Evolutionary conservation across 2,329 filamentous ascomycete genomes (phyloP), one percentile per base, ranked within the genome.

Genomic region (Fusarium temperatum): DNA sequence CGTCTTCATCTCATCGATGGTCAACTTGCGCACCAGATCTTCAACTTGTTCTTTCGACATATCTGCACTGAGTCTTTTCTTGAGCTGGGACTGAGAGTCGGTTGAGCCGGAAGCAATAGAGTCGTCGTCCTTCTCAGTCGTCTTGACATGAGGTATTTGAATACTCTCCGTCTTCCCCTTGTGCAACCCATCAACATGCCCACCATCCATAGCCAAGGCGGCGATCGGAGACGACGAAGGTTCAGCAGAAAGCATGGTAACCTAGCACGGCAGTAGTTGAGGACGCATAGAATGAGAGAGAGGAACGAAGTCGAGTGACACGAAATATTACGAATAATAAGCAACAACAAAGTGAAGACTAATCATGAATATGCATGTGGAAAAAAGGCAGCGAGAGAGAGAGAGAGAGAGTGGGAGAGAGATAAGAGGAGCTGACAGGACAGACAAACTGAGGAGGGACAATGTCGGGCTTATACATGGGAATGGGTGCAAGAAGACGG

Each of bases 21-120:
- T 78, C 50, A 77, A 38, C 63, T 70, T 71, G 18, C 58, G 64
- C 17, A 79, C 70, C 57, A 79, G 26, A 32, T 74, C 76, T 28
- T 79, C 77, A 39, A 79, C 69, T 22, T 77, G 66, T 50, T 78
- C 66, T 62, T 78, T 78, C 2, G 77, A 78, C 67, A 78, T 75
- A 45, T 78, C 77, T 38, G 65, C 58, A 36, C 70, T 75, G 68
- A 73, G 68, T 42, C 68, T 75, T 57, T 76, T 74, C 48, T 67
- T 78, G 66, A 75, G 63, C 26, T 68, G 68, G 15, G 55, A 26
- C 44, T 71, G 64, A 22, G 51, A 28, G 53, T 78, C 72, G 63
- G 68, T 76, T 64, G 72, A 51, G 18, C 71, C 68, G 39, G 73
- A 77, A 32, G 66, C 62, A 14, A 74, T 58, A 26, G 70, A 73